phyloP scores from a whole-genome alignment of 257 asterid species.

The Jasminum sambac region DNA sequence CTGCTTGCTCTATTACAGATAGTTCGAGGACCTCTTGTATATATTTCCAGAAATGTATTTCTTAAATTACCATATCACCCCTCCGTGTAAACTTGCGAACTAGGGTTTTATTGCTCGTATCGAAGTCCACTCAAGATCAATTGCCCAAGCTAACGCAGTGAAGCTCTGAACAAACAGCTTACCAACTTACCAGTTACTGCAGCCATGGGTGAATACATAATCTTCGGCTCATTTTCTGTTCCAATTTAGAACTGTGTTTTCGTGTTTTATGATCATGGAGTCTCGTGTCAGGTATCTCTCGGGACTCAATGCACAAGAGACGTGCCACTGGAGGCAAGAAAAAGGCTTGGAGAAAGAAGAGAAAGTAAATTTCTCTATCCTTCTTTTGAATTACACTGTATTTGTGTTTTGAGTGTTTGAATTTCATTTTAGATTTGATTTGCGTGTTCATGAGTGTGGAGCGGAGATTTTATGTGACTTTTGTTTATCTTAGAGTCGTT shows the following conservation, averaged over 20 bases:
- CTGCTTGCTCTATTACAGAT: not conserved
- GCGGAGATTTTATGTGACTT: not conserved
- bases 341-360: slow-evolving; percentile 67
- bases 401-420: not conserved
- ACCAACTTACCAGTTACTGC: not conserved
- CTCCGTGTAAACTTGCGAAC: not conserved
- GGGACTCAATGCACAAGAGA: slow-evolving; percentile 63
- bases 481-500: not conserved
- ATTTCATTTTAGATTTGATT: not conserved
- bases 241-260: not conserved
- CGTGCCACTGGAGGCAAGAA: slow-evolving; percentile 63
- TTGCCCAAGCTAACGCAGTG: not conserved
- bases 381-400: not conserved
- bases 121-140: not conserved
- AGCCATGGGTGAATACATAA: not conserved
- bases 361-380: slow-evolving; percentile 31
- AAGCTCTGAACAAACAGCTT: not conserved
- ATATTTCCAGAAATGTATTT: not conserved
- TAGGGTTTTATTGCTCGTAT: not conserved
- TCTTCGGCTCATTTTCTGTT: not conserved
- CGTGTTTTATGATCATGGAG: not conserved
- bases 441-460: too few relatives aligned
- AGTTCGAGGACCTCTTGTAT: not conserved
- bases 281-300: slow-evolving; percentile 43
- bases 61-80: not conserved